Evolutionary conservation across 805 yeast species (phyloP), one percentile per base, ranked within the genome.

Genomic region (Grigorovia yakushimaensis): DNA sequence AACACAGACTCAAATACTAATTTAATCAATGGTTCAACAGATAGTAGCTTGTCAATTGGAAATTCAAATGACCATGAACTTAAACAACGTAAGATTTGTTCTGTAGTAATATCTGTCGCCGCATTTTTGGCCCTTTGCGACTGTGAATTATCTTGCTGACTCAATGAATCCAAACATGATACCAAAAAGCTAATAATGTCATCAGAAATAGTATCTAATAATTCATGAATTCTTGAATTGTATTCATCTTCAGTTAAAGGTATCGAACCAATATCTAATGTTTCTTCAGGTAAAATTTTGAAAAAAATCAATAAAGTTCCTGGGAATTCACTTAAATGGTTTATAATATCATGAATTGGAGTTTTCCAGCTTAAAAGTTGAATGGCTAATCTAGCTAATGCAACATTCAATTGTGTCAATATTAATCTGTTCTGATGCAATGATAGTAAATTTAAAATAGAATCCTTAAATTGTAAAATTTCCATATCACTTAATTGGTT

Each of bases 21-120:
- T 7, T 76, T 70, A 21, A 88, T 78, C 39, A 93, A 68, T 1
- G 93, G 77, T 18, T 79, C 71, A 43, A 79, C 72, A 9, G 76
- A 66, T 40, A 91, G 66, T n/a, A 93, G 69, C 43, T 78, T 74
- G 45, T 78, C 81, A 23, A 91, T 73, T 3, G 91, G 85, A 43
- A 88, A 78, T 62, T 94, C 98, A 51, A 74, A 76, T 50, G 93
- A 81, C 99, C 99, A 93, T 19, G 94, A 84, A 55, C 82, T 81
- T 48, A 94, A 69, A 65, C 95, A 84, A 51, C 80, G 82, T 48
- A 91, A 72, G 5, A 88, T 72, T 45, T 65, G 69, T 47, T 60
- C 61, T 5, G 55, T 43, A 5, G 60, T 52, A 36, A 51, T 52
- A 7, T 51, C 57, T 7, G 62, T 50, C 21, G 51, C 33, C 36